Base-by-base conservation (phyloP, 306 rosid genomes). In the Gastrolobium bilobum region DNA sequence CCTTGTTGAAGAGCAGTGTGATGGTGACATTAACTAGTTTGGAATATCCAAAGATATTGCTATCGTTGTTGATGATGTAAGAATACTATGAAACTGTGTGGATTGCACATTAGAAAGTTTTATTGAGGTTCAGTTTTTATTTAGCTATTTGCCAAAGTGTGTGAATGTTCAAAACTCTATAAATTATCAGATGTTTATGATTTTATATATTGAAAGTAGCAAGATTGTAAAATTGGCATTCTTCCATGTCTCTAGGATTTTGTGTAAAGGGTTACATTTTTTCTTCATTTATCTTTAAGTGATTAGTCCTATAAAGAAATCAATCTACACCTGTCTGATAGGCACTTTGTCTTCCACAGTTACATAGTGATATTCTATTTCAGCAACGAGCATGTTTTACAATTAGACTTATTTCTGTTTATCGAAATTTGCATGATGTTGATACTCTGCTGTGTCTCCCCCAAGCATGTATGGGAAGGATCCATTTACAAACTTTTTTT, bases 61-160 rank as follows among this genome's bases (percentile, higher is more conserved):
- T 20, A 20, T 20, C 26, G 26, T 20, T 20, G 26, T 20, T 20
- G 26, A 20, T 20, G 26, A 20, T 20, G 26, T 20, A 20, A 20
- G 26, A 20, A 20, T 20, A 20, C 26, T 58, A 33, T 58, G 31
- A 0, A 14, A 63, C n/a, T 39, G 50, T 2, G 3, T 43, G 13
- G 26, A 14, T 10, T 67, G 54, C 73, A 67, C 74, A 68, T 47
- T 33, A 6, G n/a, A 68, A 66, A 47, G 11, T 35, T 46, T 30
- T 3, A 67, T 6, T 47, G 4, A 2, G 40, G 14, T 48, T 50
- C 60, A 48, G 33, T 34, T 69, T 4, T 69, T 33, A 51, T 2
- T 20, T 20, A 20, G 26, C 4, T 51, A 51, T n/a, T 51, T n/a
- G 29, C 56, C 11, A n/a, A 14, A 51, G 44, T 4, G 46, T 29